Evolutionary conservation across 2,329 filamentous ascomycete genomes (phyloP).

Genomic region (Thielaviopsis populi): DNA sequence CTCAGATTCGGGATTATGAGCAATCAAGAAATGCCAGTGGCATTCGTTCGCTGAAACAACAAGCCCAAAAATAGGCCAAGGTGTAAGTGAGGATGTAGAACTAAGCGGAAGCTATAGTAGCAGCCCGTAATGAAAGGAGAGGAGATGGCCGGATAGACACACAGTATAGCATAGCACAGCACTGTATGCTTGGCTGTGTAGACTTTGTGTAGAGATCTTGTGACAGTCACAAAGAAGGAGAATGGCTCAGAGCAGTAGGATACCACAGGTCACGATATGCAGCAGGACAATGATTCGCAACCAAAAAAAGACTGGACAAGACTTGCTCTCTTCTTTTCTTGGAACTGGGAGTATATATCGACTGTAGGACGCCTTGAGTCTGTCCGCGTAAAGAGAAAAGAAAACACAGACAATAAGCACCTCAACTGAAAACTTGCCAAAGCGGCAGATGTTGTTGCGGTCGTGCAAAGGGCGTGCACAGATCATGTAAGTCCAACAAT

Average conservation of each 20-base stretch:
- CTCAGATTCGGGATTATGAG: not conserved
- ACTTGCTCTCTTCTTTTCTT: not conserved
- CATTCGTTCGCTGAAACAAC: not conserved
- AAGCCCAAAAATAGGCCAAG: not conserved
- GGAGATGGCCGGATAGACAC: not conserved
- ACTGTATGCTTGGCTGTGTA: not conserved
- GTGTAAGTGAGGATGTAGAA: not conserved
- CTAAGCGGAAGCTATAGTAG: not conserved
- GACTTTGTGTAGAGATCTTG: not conserved
- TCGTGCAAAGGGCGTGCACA: conserved; percentile 2
- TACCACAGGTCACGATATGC: not conserved
- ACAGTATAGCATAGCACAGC: not conserved
- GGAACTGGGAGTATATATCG: not conserved
- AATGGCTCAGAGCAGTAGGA: not conserved
- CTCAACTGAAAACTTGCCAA: not conserved
- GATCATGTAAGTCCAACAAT: conserved; percentile 3
- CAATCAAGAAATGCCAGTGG: not conserved
- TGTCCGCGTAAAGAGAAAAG: not conserved
- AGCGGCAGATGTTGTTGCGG: not conserved
- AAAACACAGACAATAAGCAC: not conserved
- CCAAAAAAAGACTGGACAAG: not conserved
- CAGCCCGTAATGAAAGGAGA: not conserved
- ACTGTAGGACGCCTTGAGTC: not conserved
- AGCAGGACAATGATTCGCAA: not conserved
- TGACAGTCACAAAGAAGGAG: not conserved